These are phyloP conservation scores for Pseudonectria foliicola DNA, from an alignment of 2,329 filamentous ascomycete genomes.

Conservation along the genomic window DNA sequence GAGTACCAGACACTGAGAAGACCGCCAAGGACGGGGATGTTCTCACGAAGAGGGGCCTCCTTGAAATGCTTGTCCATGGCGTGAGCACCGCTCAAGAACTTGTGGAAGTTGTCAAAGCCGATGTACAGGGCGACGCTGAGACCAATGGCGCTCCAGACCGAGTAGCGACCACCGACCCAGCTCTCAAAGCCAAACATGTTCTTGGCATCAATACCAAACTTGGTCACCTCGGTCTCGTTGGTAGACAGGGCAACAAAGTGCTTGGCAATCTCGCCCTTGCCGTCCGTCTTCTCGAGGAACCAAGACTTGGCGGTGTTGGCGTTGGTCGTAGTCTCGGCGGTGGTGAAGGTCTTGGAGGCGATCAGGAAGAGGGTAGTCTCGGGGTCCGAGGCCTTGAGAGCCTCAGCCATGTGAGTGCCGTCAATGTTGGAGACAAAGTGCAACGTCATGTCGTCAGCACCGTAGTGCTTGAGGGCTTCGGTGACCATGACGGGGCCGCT, in stretches of 20 bases:
- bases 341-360: conserved; percentile 99
- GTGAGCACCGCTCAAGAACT: conserved; percentile 90
- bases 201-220: conserved; percentile 97
- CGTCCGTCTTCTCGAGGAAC: conserved; percentile 77
- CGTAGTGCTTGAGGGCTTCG: conserved; percentile 93
- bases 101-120: conserved; percentile 94
- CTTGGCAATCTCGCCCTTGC: conserved; percentile 87
- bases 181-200: conserved; percentile 99
- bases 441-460: conserved; percentile 74
- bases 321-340: conserved; percentile 93
- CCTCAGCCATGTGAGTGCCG: conserved; percentile 94
- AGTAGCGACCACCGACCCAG: conserved; percentile 98
- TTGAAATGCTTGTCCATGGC: conserved; percentile 99
- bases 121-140: conserved; percentile 91
- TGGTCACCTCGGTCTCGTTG: conserved; percentile 90
- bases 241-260: conserved; percentile 98
- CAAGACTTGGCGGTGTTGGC: conserved; percentile 94
- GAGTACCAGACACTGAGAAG: conserved; percentile 98
- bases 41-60: conserved; percentile 81
- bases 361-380: conserved; percentile 99
- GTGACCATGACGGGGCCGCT: conserved; percentile 98
- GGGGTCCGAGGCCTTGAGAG: conserved; percentile 78
- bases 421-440: conserved; percentile 99
- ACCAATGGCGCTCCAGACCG: conserved; percentile 97
- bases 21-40: conserved; percentile 88